Base-by-base conservation (phyloP, 768 basidiomycete species). In the Boletus vinaceobasis region DNA sequence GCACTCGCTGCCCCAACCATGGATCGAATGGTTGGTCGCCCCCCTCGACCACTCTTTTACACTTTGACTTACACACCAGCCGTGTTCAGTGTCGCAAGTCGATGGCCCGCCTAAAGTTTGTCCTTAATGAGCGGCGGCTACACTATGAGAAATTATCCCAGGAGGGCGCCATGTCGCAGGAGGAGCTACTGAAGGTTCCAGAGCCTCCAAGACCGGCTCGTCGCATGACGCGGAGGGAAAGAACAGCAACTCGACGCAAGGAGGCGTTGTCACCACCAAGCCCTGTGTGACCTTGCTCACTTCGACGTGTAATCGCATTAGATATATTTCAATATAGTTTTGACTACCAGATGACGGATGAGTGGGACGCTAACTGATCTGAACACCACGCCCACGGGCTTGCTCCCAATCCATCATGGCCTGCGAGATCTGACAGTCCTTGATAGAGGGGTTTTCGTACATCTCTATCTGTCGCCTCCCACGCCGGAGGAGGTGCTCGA, bases 81-180 rank as follows among this genome's bases (percentile, higher is more conserved):
- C 31, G n/a, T 14, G 19, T 47, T 10, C 59, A 97, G 93, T 87
- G 86, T 71, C 88, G 90, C 21, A 96, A 94, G 77, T 87, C 91
- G 19, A 96, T 97, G 93, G 93, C 91, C n/a, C 85, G 92, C 19
- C 93, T 98, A 71, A 98, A 98, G 71, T 85, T 82, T 55, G 85
- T 98, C 21, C 76, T 98, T 46, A 93, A 93, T 65, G 95, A 98
- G 67, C 86, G 97, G 35, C 80, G 94, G 43, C 69, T 92, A 23
- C 92, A 91, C 9, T 89, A 93, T 57, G 83, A 90, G 35, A 69
- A 72, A 36, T 23, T 73, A 4, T 38, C 44, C 26, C 43, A 45
- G 37, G 61, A 65, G 39, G 68, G 68, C 0, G 48, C 43, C 10
- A 52, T 60, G 59, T 35, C 64, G 7, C 55, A 51, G 48, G 64